A percentile compares a stretch with the other conserved stretches of the same genome.
phyloP scores from a whole-genome alignment of 371 early-diverging fungal genomes.

The Synchytrium microbalum region DNA sequence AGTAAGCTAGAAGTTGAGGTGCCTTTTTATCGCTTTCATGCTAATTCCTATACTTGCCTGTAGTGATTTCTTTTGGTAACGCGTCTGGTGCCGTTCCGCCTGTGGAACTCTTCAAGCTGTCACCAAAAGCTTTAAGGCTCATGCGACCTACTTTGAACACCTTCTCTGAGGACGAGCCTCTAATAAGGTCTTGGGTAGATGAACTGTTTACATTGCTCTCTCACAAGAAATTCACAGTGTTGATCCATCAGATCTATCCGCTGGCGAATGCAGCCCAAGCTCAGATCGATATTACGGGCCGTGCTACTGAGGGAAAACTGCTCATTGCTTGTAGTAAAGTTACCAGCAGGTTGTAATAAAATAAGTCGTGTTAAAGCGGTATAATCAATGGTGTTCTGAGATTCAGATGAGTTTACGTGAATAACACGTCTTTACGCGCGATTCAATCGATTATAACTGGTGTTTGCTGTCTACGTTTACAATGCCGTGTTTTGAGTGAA shows the following conservation, averaged over 20 bases:
- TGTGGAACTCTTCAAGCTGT: conserved; percentile 55
- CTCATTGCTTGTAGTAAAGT: conserved; percentile 6
- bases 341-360: too few species aligned
- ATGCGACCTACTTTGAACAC: conserved; percentile 69
- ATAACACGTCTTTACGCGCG: too few species aligned
- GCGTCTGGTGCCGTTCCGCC: conserved; percentile 69
- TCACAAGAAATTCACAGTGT: conserved; percentile 42
- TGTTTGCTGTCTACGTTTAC: too few species aligned
- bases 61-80: conserved; percentile 93
- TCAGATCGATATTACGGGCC: conserved; percentile 51
- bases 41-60: too few species aligned
- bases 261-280: conserved; percentile 67
- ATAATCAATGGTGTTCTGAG: too few species aligned
- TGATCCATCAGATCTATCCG: conserved; percentile 65
- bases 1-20: too few species aligned
- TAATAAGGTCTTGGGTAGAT: conserved; percentile 2
- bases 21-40: too few species aligned
- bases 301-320: conserved; percentile 27
- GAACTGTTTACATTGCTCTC: conserved; percentile 1
- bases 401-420: too few species aligned
- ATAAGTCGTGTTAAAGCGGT: too few species aligned
- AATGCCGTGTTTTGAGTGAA: too few species aligned
- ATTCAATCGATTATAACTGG: too few species aligned
- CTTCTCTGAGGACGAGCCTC: conserved; percentile 37
- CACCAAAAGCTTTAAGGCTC: conserved; percentile 63